Evolutionary conservation across 1,284 basidiomycete genomes (phyloP).

Genomic region (Leccinum huronense): DNA sequence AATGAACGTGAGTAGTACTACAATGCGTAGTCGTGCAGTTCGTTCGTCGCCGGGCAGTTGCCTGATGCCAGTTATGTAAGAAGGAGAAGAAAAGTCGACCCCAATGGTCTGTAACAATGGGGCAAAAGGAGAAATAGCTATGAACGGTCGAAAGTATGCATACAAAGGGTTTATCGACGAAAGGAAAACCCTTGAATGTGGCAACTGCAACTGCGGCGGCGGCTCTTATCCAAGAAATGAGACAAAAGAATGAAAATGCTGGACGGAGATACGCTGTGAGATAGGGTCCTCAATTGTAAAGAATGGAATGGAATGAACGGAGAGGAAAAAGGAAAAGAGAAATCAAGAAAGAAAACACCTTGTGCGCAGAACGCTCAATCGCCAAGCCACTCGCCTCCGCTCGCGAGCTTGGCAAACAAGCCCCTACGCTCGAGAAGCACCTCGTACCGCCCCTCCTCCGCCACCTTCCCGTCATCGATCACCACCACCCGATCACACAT

Average conservation of each 20-base stretch:
- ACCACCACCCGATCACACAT: conserved; percentile 90
- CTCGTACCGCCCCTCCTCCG: conserved; percentile 78
- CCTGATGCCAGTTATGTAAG: not conserved
- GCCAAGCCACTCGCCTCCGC: conserved; percentile 82
- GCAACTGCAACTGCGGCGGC: not conserved
- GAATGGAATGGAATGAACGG: not conserved
- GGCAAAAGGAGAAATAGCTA: too few species aligned
- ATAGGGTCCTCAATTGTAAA: not conserved
- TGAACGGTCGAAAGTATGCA: conserved; percentile 14
- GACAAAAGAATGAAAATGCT: not conserved
- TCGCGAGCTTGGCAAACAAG: conserved; percentile 79
- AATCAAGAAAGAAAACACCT: not conserved
- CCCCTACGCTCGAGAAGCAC: conserved; percentile 68
- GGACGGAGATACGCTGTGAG: not conserved
- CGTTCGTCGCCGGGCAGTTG: not conserved
- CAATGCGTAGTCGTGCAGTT: conserved; percentile 27
- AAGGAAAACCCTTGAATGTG: not conserved
- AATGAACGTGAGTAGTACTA: conserved; percentile 32
- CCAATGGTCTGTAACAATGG: too few species aligned
- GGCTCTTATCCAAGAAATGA: not conserved
- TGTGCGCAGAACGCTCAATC: conserved; percentile 32
- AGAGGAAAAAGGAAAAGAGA: not conserved
- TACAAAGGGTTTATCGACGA: conserved; percentile 11
- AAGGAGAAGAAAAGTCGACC: not conserved
- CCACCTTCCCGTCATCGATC: conserved; percentile 72